phyloP scores from a whole-genome alignment of 805 yeast species.

The Komagataella populi region DNA sequence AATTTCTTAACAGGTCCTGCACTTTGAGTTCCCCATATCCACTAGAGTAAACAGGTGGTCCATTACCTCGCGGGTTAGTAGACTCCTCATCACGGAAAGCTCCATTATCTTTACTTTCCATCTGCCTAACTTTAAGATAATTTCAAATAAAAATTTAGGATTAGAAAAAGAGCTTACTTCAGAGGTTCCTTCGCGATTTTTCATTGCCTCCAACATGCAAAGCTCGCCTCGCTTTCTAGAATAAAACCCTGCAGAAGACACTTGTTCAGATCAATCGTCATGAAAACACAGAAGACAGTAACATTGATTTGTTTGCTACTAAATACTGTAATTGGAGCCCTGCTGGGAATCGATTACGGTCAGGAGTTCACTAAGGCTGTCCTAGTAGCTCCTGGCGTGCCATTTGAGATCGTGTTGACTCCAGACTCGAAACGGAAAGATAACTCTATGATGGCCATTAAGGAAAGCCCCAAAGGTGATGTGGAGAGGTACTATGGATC shows the following conservation, averaged over 20 bases:
- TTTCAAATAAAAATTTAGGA: too few relatives aligned
- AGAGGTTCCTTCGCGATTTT: background rate
- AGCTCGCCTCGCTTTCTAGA: conserved; percentile 1
- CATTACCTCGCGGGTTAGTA: background rate
- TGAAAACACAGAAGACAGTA: background rate
- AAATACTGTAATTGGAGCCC: conserved; percentile 31
- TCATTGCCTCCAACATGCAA: background rate
- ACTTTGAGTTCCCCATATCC: background rate
- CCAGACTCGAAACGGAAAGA: conserved; percentile 90
- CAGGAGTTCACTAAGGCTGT: conserved; percentile 79
- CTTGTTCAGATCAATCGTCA: background rate
- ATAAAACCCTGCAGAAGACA: background rate
- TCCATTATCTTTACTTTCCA: background rate
- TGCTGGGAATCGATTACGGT: conserved; percentile 84
- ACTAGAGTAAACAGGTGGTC: background rate
- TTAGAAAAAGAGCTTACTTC: background rate
- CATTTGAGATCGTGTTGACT: conserved; percentile 78
- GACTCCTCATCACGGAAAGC: background rate
- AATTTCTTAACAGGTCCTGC: background rate
- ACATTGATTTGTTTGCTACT: conserved; percentile 1
- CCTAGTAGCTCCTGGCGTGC: conserved; percentile 80
- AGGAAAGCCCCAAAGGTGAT: conserved; percentile 24
- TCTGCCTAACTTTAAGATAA: background rate
- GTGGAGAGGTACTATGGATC: conserved; percentile 71
- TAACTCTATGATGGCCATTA: conserved; percentile 60